A percentile compares a stretch with the other conserved stretches of the same genome.
phyloP scores from a whole-genome alignment of 257 asterid genomes.

The Solanum sparsipilum region DNA sequence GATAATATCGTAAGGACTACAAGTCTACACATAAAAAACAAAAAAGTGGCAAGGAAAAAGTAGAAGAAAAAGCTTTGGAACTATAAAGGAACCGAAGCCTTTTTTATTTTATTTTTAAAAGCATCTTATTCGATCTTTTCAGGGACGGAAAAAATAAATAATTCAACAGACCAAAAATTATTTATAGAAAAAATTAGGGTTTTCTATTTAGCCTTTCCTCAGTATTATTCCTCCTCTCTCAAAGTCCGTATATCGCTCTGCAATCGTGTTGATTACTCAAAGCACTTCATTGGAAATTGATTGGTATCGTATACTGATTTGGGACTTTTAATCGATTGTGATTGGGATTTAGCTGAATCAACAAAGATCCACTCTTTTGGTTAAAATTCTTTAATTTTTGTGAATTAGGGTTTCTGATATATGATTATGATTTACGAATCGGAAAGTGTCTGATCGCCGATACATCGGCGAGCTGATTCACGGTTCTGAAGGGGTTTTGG shows the following conservation, averaged over 20 bases:
- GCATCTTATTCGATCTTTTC: not conserved
- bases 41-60: not conserved
- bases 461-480: conserved; percentile 74
- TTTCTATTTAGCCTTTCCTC: not conserved
- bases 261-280: not conserved
- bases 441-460: conserved; percentile 63
- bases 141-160: not conserved
- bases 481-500: conserved; percentile 40
- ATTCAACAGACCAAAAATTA: not conserved
- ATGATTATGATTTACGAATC: conserved; percentile 40
- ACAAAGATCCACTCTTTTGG: conserved; percentile 20
- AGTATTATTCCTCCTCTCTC: not conserved
- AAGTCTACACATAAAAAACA: not conserved
- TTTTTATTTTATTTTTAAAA: not conserved
- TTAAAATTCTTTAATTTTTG: conserved; percentile 6
- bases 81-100: not conserved
- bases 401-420: conserved; percentile 32
- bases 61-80: not conserved
- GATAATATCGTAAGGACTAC: no score
- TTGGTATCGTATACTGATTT: not conserved
- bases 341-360: conserved; percentile 10
- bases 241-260: not conserved
- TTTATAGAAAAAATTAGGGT: conserved; percentile 20
- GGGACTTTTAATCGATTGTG: conserved; percentile 2
- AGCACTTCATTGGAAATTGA: not conserved